Base-by-base conservation (phyloP, 345 rosid genomes). In the Syzygium grande region DNA sequence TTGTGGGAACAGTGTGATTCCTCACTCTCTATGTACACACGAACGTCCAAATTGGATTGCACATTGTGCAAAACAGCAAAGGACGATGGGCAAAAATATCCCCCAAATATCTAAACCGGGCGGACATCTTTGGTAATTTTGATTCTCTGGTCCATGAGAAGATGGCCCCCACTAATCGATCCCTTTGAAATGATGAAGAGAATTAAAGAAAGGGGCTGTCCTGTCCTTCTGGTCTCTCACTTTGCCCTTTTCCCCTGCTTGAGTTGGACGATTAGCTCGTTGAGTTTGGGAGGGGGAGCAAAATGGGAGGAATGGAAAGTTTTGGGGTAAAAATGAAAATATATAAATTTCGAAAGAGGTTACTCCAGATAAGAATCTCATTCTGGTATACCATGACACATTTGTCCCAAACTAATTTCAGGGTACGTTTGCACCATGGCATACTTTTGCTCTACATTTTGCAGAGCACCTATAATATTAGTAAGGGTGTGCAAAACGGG, bases 311-410 rank as follows among this genome's bases (percentile, higher is more conserved):
- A 6, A 68, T 16, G 4, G 79, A 30, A 63, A 30, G 43, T 68
- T 68, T 16, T 30, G 43, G 38, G 43, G 43, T 68, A 15, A 68
- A 30, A 68, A 68, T 30, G 41, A 68, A 30, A 30, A 68, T 3
- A 63, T 15, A 6, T 63, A 29, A 7, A 7, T 4, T 30, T 65
- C 30, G 8, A 16, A 10, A 34, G 19, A 8, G 46, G 12, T 17
- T 68, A 4, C 9, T 17, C 19, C 43, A 34, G 5, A 19, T 19
- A 73, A 73, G 38, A 73, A 34, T 34, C 6, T 73, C 25, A 73
- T 19, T 34, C 46, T 0, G 3, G 6, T 10, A 19, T 46, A 9
- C 1, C 25, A 34, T 0, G 0, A 19, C 1, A 19, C 25, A 34
- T 34, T 68, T 34, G 11, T 73, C 25, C 21, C 3, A 22, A 34